Evolutionary conservation across 192 early-diverging fungal genomes (phyloP).

Genomic region (Entomortierella lignicola): DNA sequence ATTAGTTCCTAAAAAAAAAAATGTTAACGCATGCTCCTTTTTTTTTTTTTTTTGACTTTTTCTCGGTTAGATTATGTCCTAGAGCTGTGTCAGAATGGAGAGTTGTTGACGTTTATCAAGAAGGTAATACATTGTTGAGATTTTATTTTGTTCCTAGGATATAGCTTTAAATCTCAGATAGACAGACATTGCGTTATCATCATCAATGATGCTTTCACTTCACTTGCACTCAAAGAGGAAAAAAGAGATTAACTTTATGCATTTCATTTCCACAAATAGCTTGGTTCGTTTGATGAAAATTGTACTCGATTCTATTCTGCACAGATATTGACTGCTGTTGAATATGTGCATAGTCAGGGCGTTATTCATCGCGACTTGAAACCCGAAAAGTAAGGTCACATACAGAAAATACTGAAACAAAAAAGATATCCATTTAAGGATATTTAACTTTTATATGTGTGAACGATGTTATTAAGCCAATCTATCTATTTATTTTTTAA

Average conservation of each 20-base stretch:
- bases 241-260: too few species aligned
- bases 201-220: neutral
- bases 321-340: constrained; percentile 87
- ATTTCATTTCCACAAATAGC: constrained; percentile 53
- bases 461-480: too few species aligned
- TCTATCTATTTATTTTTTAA: too few species aligned
- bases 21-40: neutral
- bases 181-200: neutral
- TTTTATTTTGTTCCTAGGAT: too few species aligned
- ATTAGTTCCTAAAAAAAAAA: neutral
- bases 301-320: constrained; percentile 87
- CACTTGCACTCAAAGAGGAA: too few species aligned
- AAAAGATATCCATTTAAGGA: neutral
- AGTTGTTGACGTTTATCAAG: constrained; percentile 87
- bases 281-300: constrained; percentile 79
- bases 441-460: too few species aligned
- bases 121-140: too few species aligned
- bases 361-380: constrained; percentile 97
- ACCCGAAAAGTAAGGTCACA: constrained; percentile 83
- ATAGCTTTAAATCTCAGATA: too few species aligned
- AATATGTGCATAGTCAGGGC: constrained; percentile 87
- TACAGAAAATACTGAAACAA: neutral
- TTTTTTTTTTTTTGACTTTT: constrained; percentile 4
- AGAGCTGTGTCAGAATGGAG: constrained; percentile 91
- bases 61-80: constrained; percentile 84